These are phyloP conservation scores for Casuarina equisetifolia DNA, from an alignment of 306 rosid species.

Conservation along the genomic window DNA sequence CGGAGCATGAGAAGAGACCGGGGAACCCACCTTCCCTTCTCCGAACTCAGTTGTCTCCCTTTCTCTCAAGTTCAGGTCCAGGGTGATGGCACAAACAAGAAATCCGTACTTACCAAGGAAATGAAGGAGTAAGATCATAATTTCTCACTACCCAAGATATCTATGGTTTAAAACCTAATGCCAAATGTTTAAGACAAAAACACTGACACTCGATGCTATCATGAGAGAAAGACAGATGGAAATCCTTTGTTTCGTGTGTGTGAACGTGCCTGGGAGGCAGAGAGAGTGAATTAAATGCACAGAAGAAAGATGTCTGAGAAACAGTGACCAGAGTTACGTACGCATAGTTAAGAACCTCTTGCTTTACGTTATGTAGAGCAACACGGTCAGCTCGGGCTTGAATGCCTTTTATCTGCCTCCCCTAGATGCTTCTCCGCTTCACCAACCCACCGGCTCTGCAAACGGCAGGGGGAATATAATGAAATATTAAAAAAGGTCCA, in stretches of 20 bases:
- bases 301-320: background rate
- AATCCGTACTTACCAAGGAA: background rate
- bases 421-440: background rate
- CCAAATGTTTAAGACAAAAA: background rate
- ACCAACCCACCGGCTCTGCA: constrained; percentile 15
- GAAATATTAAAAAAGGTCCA: constrained; percentile 9
- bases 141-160: background rate
- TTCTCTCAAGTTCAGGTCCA: no score
- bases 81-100: background rate
- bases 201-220: constrained; percentile 21
- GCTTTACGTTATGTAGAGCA: constrained; percentile 31
- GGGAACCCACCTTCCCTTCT: no score
- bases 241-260: background rate
- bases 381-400: constrained; percentile 16
- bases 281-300: background rate
- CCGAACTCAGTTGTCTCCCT: no score
- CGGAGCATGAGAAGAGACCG: background rate
- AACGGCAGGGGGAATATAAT: constrained; percentile 9
- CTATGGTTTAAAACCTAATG: background rate
- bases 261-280: background rate
- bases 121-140: background rate
- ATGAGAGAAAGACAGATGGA: background rate
- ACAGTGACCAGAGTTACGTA: constrained; percentile 15
- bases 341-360: constrained; percentile 29
- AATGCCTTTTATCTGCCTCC: constrained; percentile 19